phyloP scores from a whole-genome alignment of 2,329 filamentous ascomycete species.

The Penicillium brevicompactum region DNA sequence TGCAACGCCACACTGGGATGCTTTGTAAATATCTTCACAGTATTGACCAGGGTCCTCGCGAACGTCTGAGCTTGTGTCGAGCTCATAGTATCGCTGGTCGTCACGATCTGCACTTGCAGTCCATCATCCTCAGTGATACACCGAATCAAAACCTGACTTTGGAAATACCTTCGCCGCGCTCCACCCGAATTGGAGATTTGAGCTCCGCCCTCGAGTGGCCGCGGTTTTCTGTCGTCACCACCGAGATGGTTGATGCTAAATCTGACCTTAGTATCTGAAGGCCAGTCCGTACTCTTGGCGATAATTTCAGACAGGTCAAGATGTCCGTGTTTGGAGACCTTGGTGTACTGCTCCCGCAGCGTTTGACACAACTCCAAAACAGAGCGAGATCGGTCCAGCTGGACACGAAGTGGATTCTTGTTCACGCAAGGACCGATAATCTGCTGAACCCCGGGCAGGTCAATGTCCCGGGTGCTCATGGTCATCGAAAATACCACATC shows the following conservation, averaged over 20 bases:
- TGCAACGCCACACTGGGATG: not conserved
- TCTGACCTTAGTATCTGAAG: not conserved
- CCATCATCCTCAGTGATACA: not conserved
- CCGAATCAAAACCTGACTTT: not conserved
- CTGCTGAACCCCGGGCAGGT: not conserved
- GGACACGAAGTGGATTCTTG: not conserved
- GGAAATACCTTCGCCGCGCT: not conserved
- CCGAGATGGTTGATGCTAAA: not conserved
- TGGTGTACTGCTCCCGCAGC: not conserved
- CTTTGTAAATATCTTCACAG: not conserved
- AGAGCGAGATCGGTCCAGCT: not conserved
- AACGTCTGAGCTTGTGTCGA: not conserved
- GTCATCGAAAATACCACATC: not conserved
- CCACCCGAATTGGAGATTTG: not conserved
- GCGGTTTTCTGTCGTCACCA: not conserved
- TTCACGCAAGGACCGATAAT: not conserved
- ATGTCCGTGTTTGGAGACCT: not conserved
- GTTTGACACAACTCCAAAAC: not conserved
- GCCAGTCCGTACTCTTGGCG: not conserved
- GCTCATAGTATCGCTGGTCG: not conserved
- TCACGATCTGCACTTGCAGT: not conserved
- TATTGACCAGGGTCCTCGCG: not conserved
- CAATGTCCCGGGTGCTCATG: not conserved
- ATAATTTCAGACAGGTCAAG: not conserved
- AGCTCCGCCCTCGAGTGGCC: not conserved